Evolutionary conservation across 768 basidiomycete species (phyloP).

Genomic region (Stropharia rugosoannulata): DNA sequence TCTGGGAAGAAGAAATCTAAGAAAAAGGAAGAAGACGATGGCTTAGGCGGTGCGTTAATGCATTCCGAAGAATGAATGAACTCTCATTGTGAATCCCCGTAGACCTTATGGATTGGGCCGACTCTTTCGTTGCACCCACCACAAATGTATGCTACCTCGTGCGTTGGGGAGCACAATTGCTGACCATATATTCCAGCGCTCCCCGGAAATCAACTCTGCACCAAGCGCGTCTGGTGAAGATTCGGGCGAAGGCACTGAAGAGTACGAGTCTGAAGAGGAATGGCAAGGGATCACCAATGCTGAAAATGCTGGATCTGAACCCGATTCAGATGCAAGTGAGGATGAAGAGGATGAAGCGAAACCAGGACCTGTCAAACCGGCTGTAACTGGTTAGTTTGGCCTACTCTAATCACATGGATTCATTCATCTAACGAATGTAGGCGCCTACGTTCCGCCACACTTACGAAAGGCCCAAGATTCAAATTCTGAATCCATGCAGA

Average conservation of each 20-base stretch:
- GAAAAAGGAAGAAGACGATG: slow-evolving; percentile 62
- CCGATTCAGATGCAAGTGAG: slow-evolving; percentile 1
- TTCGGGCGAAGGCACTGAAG: slow-evolving; percentile 10
- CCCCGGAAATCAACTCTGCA: neutral
- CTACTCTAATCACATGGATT: neutral
- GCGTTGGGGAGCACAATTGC: neutral
- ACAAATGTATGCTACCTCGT: slow-evolving; percentile 9
- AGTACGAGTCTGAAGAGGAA: slow-evolving; percentile 31
- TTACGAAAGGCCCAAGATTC: slow-evolving; percentile 44
- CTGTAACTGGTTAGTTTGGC: slow-evolving; percentile 11
- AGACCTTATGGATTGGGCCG: slow-evolving; percentile 59
- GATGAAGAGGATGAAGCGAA: slow-evolving; percentile 14
- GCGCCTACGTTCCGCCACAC: slow-evolving; percentile 81
- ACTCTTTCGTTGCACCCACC: slow-evolving; percentile 29
- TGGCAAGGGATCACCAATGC: slow-evolving; percentile 31
- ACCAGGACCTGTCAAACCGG: slow-evolving; percentile 1
- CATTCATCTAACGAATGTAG: slow-evolving; percentile 20
- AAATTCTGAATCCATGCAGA: slow-evolving; percentile 41
- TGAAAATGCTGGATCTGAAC: slow-evolving; percentile 1
- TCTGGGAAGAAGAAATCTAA: slow-evolving; percentile 43
- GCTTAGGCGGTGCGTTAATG: slow-evolving; percentile 68
- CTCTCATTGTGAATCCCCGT: neutral
- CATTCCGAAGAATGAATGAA: neutral
- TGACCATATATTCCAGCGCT: neutral
- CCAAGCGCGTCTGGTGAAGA: slow-evolving; percentile 3